Base-by-base conservation (phyloP, 2,329 filamentous ascomycete genomes). In the Penicillium sp. region DNA sequence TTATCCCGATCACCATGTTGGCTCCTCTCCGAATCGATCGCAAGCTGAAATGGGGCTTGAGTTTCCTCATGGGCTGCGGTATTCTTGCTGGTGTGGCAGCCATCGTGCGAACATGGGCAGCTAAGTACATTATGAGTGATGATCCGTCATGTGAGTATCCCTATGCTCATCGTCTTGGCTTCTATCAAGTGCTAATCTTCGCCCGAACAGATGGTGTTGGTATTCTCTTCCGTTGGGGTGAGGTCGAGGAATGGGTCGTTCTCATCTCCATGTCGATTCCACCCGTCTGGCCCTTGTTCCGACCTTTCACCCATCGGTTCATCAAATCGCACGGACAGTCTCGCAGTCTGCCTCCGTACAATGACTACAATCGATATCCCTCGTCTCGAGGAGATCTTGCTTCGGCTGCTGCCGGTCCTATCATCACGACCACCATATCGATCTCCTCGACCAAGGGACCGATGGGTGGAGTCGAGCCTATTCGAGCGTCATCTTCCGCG, bases 221-320 rank as follows among this genome's bases (percentile, higher is more conserved):
- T 4, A 56, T 53, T 19, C 59, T 67, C 1, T 67, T 67, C 49
- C 50, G 54, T 27, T 67, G 63, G 63, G 65, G 65, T 19, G 63
- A 66, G 50, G 53, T 67, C 19, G 65, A 66, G 54, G 65, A 66
- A 62, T 66, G 65, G 65, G 19, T 67, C 43, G 65, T 67, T 6
- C 63, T 67, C 27, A 67, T 67, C 50, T 59, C 61, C 39, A 67
- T 67, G 65, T 66, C 63, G 22, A 67, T 67, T 19, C 65, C 65
- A 33, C 65, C 63, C 1, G 63, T 66, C 13, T 67, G 65, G 65
- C 63, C 65, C 1, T 46, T 67, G 18, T 63, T 67, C 58, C 63
- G 65, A 4, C 62, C 65, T 18, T 64, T 65, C 39, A 67, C 63
- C 7, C 31, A 46, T 39, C 54, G 50, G 22, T 67, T 65, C 58